A percentile compares a stretch with the other conserved stretches of the same genome.
phyloP scores from a whole-genome alignment of 2,329 filamentous ascomycete genomes.

The Hortaea werneckii region DNA sequence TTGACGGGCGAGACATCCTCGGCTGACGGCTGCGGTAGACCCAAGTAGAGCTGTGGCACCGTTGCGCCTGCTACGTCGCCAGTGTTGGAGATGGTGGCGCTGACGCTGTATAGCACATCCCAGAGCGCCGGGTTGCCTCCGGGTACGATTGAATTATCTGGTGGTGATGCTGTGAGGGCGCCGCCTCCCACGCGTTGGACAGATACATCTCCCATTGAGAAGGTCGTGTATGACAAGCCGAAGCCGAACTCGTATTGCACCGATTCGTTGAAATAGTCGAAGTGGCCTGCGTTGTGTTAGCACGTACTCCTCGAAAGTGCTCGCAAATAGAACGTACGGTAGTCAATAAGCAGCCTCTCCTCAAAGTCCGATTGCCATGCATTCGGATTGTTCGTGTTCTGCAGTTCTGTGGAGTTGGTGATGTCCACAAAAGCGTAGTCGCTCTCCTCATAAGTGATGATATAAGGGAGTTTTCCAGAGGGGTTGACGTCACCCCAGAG shows the following conservation, averaged over 20 bases:
- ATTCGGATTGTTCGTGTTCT: constrained; percentile 6
- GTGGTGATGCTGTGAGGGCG: constrained; percentile 5
- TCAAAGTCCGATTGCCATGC: constrained; percentile 40
- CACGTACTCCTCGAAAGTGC: no score
- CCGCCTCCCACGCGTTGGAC: constrained; percentile 3
- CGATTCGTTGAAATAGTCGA: constrained; percentile 32
- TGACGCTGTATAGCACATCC: constrained; percentile 47
- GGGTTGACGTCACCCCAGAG: constrained; percentile 18
- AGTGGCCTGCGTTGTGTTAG: constrained; percentile 24
- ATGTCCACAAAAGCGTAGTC: constrained; percentile 25
- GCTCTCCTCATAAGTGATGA: constrained; percentile 13
- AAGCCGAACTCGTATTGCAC: constrained; percentile 24
- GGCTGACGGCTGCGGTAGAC: constrained; percentile 28
- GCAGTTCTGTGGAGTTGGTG: constrained; percentile 24
- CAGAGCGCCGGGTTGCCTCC: constrained; percentile 48
- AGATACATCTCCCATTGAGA: constrained; percentile 10
- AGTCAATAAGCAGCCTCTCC: constrained; percentile 45
- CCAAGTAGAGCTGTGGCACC: constrained; percentile 45
- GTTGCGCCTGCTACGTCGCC: constrained; percentile 44
- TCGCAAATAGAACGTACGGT: constrained; percentile 24
- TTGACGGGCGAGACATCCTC: constrained; percentile 20
- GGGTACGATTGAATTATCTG: constrained; percentile 12
- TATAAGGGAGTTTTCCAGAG: constrained; percentile 19
- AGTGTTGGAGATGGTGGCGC: constrained; percentile 51
- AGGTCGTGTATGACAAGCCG: constrained; percentile 22